Conservation (phyloP, 129 eudicot genomes). For the Artemisia tridentata region DNA sequence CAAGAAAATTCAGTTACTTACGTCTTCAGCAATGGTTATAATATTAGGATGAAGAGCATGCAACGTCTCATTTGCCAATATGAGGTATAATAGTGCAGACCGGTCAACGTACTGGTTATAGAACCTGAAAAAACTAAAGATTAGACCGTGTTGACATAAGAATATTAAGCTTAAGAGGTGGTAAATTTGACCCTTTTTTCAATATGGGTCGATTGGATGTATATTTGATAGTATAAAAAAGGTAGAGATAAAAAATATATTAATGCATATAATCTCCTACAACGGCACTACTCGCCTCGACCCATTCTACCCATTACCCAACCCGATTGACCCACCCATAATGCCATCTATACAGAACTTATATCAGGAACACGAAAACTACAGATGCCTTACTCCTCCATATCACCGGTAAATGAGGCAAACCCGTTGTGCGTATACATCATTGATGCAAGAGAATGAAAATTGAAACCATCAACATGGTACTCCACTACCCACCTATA, state of each 20-base stretch:
- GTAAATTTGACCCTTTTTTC: no score
- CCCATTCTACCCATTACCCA: no score
- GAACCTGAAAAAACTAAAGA: constrained; percentile 54
- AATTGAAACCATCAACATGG: constrained; percentile 87
- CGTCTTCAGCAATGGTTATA: constrained; percentile 96
- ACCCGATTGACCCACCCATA: background rate
- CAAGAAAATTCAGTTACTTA: constrained; percentile 33
- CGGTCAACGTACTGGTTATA: constrained; percentile 92
- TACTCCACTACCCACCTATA: constrained; percentile 95
- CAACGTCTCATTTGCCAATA: constrained; percentile 79
- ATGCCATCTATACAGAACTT: background rate
- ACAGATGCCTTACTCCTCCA: constrained; percentile 82
- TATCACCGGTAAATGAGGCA: constrained; percentile 85
- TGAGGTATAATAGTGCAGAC: constrained; percentile 78
- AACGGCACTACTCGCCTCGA: no score
- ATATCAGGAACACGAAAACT: no score
- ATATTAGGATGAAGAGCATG: constrained; percentile 90
- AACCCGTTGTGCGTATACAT: constrained; percentile 95
- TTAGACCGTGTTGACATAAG: constrained; percentile 8
- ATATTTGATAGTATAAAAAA: no score
- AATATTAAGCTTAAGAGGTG: no score
- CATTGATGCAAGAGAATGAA: constrained; percentile 91
- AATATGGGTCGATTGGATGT: no score
- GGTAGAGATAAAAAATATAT: no score
- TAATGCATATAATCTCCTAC: no score